phyloP scores from a whole-genome alignment of 305 asterid genomes.

The Fraxinus latifolia region DNA sequence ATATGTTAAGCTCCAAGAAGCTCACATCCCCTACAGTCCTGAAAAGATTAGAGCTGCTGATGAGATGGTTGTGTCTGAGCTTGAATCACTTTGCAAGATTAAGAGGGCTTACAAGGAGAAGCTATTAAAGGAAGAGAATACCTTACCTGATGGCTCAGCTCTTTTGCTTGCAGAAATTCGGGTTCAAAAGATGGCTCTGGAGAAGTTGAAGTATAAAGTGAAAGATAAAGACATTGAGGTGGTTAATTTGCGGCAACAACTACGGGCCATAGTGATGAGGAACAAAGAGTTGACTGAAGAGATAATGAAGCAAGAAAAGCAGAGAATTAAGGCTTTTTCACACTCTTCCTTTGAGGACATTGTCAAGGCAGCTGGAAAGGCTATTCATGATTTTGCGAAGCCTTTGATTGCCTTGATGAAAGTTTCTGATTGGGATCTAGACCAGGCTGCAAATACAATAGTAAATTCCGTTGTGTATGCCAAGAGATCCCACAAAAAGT shows the following conservation, averaged over 20 bases:
- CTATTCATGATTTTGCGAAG: constrained; percentile 69
- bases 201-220: constrained; percentile 51
- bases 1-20: constrained; percentile 71
- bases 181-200: constrained; percentile 47
- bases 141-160: constrained; percentile 38
- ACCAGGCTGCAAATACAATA: constrained; percentile 53
- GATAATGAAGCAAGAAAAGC: constrained; percentile 36
- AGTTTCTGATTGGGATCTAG: constrained; percentile 73
- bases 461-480: constrained; percentile 49
- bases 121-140: constrained; percentile 36
- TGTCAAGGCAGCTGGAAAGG: constrained; percentile 49
- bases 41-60: constrained; percentile 59
- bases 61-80: constrained; percentile 43
- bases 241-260: constrained; percentile 33
- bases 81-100: constrained; percentile 45
- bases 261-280: constrained; percentile 39
- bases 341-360: constrained; percentile 44
- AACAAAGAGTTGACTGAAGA: constrained; percentile 45
- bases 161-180: constrained; percentile 48
- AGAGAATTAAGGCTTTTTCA: constrained; percentile 29
- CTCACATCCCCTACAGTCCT: constrained; percentile 66
- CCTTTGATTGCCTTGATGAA: constrained; percentile 69
- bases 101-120: constrained; percentile 52
- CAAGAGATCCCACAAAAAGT: constrained; percentile 68
- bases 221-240: constrained; percentile 38